Base-by-base conservation (phyloP, 352 stramenopile genomes). In the Globisporangium emineosum region DNA sequence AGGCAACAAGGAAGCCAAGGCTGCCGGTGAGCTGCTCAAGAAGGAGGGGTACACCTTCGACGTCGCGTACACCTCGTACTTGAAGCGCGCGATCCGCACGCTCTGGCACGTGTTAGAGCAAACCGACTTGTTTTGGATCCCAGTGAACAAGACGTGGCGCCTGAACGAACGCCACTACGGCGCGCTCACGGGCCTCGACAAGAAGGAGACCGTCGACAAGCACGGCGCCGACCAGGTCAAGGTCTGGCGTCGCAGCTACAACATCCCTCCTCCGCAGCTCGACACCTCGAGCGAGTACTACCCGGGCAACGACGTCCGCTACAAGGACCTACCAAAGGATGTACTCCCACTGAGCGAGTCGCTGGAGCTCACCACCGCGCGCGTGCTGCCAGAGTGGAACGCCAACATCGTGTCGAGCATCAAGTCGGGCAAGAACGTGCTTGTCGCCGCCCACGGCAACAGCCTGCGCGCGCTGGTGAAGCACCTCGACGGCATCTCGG, bases 101-200 rank as follows among this genome's bases (percentile, higher is more conserved):
- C 77, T 89, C 37, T 98, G 94, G 94, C 93, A 98, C 66, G 85
- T 99, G 57, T 72, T 98, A 33, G 86, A 97, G 68, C 92, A 98
- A 76, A 88, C 91, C 43, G 92, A 98, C 70, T 74, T 97, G 70
- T 95, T 98, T 79, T 98, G 97, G 83, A 89, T 98, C 57, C 96
- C 96, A 2, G 91, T 99, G 42, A 89, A 97, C 71, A 98, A 98
- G 96, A 33, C 83, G 19, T 98, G 91, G 91, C 85, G 93, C 68
- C 85, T 99, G 5, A 99, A 99, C 71, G 98, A 99, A 79, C 86
- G 97, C 66, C 96, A 99, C 81, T 99, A 99, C 70, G 98, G 98
- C 63, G 90, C 83, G n/a, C 83, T 99, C 52, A 97, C 97, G 69
- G 98, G 97, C 42, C 82, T 99, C 21, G 96, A 99, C 85, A 99